Evolutionary conservation across 2,329 filamentous ascomycete genomes (phyloP).

Genomic region (Alternaria tenuissima): DNA sequence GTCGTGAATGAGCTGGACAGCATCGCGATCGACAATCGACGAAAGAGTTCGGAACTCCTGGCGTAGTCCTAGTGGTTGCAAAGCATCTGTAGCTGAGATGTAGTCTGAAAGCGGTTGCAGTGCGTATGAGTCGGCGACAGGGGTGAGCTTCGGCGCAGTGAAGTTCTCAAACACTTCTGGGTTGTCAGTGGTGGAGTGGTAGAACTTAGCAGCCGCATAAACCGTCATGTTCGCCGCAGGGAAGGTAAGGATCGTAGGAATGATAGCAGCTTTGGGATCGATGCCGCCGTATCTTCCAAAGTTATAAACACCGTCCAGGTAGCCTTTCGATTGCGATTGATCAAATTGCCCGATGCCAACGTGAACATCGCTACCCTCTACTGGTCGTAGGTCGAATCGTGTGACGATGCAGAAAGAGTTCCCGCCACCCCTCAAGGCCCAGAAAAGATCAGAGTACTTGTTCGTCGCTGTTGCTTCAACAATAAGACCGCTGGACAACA

Average conservation of each 20-base stretch:
- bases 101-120: constrained; percentile 24
- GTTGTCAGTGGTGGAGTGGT: constrained; percentile 27
- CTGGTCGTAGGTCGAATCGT: constrained; percentile 24
- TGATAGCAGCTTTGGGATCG: constrained; percentile 31
- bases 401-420: constrained; percentile 36
- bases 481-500: constrained; percentile 36
- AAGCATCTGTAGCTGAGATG: constrained; percentile 17
- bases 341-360: constrained; percentile 26
- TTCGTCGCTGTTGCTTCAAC: constrained; percentile 29
- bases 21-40: constrained; percentile 21
- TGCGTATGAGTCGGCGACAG: constrained; percentile 24
- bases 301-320: constrained; percentile 32
- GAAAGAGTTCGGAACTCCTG: constrained; percentile 29
- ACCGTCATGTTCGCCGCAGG: constrained; percentile 21
- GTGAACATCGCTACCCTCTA: constrained; percentile 16
- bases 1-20: constrained; percentile 26
- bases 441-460: constrained; percentile 43
- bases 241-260: constrained; percentile 27
- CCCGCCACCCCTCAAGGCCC: constrained; percentile 41
- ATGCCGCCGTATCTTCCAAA: constrained; percentile 27
- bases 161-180: constrained; percentile 30
- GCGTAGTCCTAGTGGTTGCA: constrained; percentile 22
- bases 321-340: constrained; percentile 20
- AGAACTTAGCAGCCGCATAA: constrained; percentile 29
- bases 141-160: constrained; percentile 24